Evolutionary conservation across 805 yeast species (phyloP), one percentile per base, ranked within the genome.

Genomic region (Metschnikowia henanensis): DNA sequence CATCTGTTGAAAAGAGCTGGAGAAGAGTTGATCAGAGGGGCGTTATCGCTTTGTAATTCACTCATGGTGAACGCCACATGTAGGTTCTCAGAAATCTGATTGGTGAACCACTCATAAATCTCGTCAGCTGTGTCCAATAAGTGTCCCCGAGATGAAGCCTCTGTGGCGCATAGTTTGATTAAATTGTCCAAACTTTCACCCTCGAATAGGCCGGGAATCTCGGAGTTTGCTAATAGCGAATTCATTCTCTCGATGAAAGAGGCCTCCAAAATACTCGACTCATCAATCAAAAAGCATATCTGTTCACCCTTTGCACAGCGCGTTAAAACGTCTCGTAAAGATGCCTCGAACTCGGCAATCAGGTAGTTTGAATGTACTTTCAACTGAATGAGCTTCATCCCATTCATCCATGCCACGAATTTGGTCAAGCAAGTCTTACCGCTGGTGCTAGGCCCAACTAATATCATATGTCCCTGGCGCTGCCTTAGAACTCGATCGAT

Each of bases 341-440:
- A 78, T 0, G 62, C 56, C 46, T 89, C 96, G 62, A 92, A 91
- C 39, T 89, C 86, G 0, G 52, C 53, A 15, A 86, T 66, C 0
- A 75, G 62, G 55, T 79, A 91, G 7, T 66, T 68, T 6, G 77
- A 61, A 20, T 75, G 73, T 0, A 85, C 84, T 30, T 66, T 68
- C 28, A 92, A 70, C 48, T 82, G 87, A 16, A 73, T 65, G 0
- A 81, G 72, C 21, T 70, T 75, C 16, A 87, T 58, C 0, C 96
- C 97, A 59, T 87, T 86, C 66, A 90, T 79, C 98, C 98, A 92
- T 0, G 95, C 81, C 4, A 87, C 96, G 72, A 92, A 92, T 49
- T 81, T 77, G 0, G 86, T 72, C 41, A 90, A 56, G 0, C 91
- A 83, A 0, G 88, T 76, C 60, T 87, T 87, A 1, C 97, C 97